Base-by-base conservation (phyloP, 1,284 basidiomycete genomes). In the Lentinula novae-zelandiae region DNA sequence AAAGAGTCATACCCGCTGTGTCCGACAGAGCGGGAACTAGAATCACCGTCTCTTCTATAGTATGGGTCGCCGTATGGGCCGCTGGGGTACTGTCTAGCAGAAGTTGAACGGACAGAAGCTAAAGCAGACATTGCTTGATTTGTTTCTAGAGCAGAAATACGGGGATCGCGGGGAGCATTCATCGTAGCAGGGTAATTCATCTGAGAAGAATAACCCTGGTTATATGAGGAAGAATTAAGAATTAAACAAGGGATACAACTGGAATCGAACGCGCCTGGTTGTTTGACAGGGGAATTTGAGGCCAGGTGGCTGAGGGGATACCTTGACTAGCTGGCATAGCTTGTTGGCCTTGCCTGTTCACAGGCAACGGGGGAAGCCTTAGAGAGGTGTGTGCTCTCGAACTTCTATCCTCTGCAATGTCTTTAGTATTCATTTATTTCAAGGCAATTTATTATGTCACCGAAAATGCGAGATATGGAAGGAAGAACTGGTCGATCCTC, bases 391-490 rank as follows among this genome's bases (percentile, higher is more conserved):
- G 64, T 42, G 55, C 39, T 36, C 61, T 62, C 13, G 61, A 51
- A 9, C 17, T 58, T 31, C 57, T 36, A 36, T 58, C 57, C 49
- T 64, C 63, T 64, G 50, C 15, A 40, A 44, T 13, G 17, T 31
- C 10, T 15, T 10, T 20, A 39, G 36, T 13, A 51, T 13, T 34
- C 13, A 20, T 40, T 27, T 3, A 2, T 8, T 33, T 46, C 9
- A 0, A 12, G 20, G 27, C n/a, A 36, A 38, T 42, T 17, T 15
- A 38, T 10, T 40, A 53, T 27, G 51, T 38, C n/a, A 67, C 67
- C 68, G 33, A 69, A 68, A 34, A 69, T 69, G 17, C 67, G 66
- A 54, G 67, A 66, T 58, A 69, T 69, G 13, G 68, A 69, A 17
- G 68, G 68, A 39, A 69, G 65, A 20, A 67, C 66, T 10, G 66